These are phyloP conservation scores for Smallanthus sonchifolius DNA, from an alignment of 129 eudicot species.

Conservation along the genomic window DNA sequence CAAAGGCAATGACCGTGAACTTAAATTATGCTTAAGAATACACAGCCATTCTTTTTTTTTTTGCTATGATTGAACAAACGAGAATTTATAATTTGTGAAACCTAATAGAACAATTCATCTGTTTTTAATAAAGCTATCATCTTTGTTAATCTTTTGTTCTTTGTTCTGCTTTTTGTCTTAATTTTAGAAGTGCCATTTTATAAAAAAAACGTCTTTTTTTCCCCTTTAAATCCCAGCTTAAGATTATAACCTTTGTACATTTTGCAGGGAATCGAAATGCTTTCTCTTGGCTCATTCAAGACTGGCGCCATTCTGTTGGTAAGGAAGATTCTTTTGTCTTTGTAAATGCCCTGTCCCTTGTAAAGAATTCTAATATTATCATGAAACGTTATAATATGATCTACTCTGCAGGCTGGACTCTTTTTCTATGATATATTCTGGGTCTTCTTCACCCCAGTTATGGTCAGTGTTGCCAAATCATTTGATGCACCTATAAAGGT, in stretches of 20 bases:
- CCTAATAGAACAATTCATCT: background rate
- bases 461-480: constrained; percentile 99
- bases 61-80: background rate
- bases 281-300: constrained; percentile 95
- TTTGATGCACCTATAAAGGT: constrained; percentile 99
- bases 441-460: constrained; percentile 99
- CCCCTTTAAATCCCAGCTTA: background rate
- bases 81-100: background rate
- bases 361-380: background rate
- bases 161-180: background rate
- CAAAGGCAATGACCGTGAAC: background rate
- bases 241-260: background rate
- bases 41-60: background rate
- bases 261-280: constrained; percentile 97
- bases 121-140: background rate
- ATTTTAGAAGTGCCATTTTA: background rate
- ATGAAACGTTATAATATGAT: background rate
- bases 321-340: constrained; percentile 21
- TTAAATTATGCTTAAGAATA: background rate
- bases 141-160: background rate
- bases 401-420: constrained; percentile 74
- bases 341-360: background rate
- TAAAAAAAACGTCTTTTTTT: background rate
- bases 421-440: constrained; percentile 95
- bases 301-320: constrained; percentile 98